Base-by-base conservation (phyloP, 805 yeast species). In the Ogataea glucozyma region DNA sequence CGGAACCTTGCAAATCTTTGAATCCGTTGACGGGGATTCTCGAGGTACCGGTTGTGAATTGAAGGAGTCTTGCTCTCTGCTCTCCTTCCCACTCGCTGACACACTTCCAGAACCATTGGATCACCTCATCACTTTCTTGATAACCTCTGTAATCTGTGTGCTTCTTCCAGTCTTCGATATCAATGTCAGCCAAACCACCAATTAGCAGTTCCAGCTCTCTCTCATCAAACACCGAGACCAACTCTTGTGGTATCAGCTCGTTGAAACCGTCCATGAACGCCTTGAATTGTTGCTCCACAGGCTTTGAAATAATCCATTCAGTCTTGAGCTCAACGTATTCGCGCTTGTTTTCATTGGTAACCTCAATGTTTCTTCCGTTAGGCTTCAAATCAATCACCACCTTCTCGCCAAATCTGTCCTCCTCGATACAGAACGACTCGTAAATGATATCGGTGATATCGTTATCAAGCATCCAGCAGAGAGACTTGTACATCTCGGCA, bases 21-120 rank as follows among this genome's bases (percentile, higher is more conserved):
- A 93, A 93, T 30, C 99, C 99, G 67, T 91, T 93, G 51, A 93
- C 99, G 6, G 99, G 99, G 44, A 93, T 93, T 72, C 99, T 84
- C 17, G 97, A 89, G 4, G 99, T 93, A 76, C 99, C 99, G 1
- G 99, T 93, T 16, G 99, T 91, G 65, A 93, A 93, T 68, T 93
- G 99, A 54, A 93, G 72, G 63, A 93, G 73, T 67, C 99, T 80
- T 3, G 98, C 96, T 66, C 89, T 85, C 66, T 91, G 97, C 66
- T 93, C 99, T 43, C 89, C 79, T 64, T 93, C 98, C 97, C 97
- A 90, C 62, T 83, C 87, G 40, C 83, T 73, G 55, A 93, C 82
- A 69, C 95, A 85, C 66, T 81, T 82, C 99, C 99, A 93, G 79
- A 93, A 93, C 99, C 99, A 93, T 71, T 91, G 95, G 54, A 93